Base-by-base conservation (phyloP, 2,329 filamentous ascomycete species). In the Byssoonygena ceratinophila region DNA sequence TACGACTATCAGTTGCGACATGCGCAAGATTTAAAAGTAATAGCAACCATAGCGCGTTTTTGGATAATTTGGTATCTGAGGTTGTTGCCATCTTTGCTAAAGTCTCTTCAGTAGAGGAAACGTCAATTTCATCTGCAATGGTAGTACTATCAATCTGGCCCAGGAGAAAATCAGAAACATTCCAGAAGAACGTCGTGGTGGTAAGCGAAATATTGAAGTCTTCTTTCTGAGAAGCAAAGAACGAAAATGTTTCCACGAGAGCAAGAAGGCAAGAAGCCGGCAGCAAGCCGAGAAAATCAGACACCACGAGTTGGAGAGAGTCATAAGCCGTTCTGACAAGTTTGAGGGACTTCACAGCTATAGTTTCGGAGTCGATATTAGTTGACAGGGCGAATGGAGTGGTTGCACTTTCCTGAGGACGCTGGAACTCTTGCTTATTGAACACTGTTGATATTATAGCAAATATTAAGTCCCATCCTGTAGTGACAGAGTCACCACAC, bases 131-230 rank as follows among this genome's bases (percentile, higher is more conserved):
- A 11, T 59, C 60, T 50, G 68, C 67, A 47, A 70, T 63, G 1
- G 63, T 68, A 47, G 69, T 68, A 11, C 64, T 60, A 20, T 74
- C 70, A 46, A 73, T 72, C 34, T 74, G 71, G 6, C 69, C 68
- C 52, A 80, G 76, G 18, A 97, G 74, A 58, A 90, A 92, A 66
- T 96, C 90, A 0, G 91, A 95, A 6, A 96, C 79, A 51, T 91
- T 90, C 88, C 90, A 96, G 66, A 95, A 94, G 64, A 94, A 92
- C 0, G 91, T 95, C 7, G 95, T 87, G 1, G 90, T 92, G 31
- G 92, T 97, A 23, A 98, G 74, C 0, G 91, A 91, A 62, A 97
- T 94, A 60, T 98, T 98, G 34, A 98, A 76, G 63, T 98, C 92
- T 59, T 94, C 87, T 58, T 84, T 78, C 66, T 98, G 92, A 0